Evolutionary conservation across 106 monocot genomes (phyloP).

Genomic region (Platanthera guangdongensis): DNA sequence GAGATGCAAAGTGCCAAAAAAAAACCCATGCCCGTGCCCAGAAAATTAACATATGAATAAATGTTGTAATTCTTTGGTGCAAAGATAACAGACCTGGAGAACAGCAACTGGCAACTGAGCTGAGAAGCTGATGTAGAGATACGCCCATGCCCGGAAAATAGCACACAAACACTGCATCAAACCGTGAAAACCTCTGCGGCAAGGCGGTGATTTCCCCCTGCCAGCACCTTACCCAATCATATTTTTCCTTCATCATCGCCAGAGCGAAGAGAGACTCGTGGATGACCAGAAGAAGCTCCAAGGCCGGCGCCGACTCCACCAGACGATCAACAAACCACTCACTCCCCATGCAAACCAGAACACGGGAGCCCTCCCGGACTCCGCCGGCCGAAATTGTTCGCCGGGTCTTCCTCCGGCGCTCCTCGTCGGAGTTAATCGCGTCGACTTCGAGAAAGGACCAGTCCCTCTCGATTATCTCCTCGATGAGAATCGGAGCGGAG

Average conservation of each 20-base stretch:
- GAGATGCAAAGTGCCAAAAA: constrained; percentile 17
- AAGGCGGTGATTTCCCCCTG: constrained; percentile 62
- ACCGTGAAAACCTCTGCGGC: constrained; percentile 62
- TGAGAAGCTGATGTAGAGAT: constrained; percentile 33
- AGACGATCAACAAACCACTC: constrained; percentile 9
- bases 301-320: constrained; percentile 1
- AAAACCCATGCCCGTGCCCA: constrained; percentile 65
- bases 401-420: neutral
- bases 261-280: constrained; percentile 17
- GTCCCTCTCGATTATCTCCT: constrained; percentile 5
- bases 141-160: constrained; percentile 85
- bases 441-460: constrained; percentile 8
- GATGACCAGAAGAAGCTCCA: constrained; percentile 10
- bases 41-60: constrained; percentile 30
- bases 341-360: constrained; percentile 14
- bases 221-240: constrained; percentile 49
- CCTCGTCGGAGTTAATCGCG: constrained; percentile 1
- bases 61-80: neutral
- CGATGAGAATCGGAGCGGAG: neutral
- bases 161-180: constrained; percentile 66
- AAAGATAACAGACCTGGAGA: constrained; percentile 37
- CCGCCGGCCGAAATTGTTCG: constrained; percentile 7
- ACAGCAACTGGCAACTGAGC: constrained; percentile 29
- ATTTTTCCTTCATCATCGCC: constrained; percentile 16
- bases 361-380: constrained; percentile 3